A percentile compares a stretch with the other conserved stretches of the same genome.
phyloP scores from a whole-genome alignment of 768 basidiomycete genomes.

The Vararia minispora region DNA sequence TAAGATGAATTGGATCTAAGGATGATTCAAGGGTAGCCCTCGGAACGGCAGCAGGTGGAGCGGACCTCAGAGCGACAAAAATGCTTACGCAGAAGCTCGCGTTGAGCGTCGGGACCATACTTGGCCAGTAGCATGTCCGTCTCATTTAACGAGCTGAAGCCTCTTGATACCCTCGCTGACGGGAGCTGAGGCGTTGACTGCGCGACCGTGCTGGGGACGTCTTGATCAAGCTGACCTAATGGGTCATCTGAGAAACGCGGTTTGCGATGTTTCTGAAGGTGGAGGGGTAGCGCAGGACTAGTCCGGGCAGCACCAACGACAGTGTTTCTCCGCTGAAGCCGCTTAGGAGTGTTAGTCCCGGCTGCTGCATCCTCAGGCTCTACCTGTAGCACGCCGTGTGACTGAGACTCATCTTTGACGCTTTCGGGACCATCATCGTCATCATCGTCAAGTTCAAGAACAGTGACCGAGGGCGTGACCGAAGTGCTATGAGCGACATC shows the following conservation, averaged over 20 bases:
- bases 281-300: constrained; percentile 59
- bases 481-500: constrained; percentile 22
- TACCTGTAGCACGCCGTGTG: constrained; percentile 9
- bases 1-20: constrained; percentile 75
- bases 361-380: neutral
- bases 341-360: neutral
- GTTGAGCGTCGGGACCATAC: constrained; percentile 59
- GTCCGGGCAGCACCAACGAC: constrained; percentile 54
- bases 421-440: constrained; percentile 27
- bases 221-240: constrained; percentile 52
- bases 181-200: constrained; percentile 23
- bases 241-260: constrained; percentile 63
- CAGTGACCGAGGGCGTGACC: too few relatives aligned
- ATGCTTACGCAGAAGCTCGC: constrained; percentile 69
- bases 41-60: constrained; percentile 5
- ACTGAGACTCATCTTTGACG: constrained; percentile 11
- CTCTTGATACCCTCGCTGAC: too few relatives aligned
- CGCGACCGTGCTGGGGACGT: too few relatives aligned
- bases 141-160: constrained; percentile 30
- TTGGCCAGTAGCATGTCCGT: constrained; percentile 51
- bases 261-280: constrained; percentile 38
- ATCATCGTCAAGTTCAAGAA: constrained; percentile 36
- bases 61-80: constrained; percentile 81
- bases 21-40: constrained; percentile 8
- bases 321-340: constrained; percentile 28